Evolutionary conservation across 257 asterid genomes (phyloP), one percentile per base, ranked within the genome.

Genomic region (Rehmannia glutinosa): DNA sequence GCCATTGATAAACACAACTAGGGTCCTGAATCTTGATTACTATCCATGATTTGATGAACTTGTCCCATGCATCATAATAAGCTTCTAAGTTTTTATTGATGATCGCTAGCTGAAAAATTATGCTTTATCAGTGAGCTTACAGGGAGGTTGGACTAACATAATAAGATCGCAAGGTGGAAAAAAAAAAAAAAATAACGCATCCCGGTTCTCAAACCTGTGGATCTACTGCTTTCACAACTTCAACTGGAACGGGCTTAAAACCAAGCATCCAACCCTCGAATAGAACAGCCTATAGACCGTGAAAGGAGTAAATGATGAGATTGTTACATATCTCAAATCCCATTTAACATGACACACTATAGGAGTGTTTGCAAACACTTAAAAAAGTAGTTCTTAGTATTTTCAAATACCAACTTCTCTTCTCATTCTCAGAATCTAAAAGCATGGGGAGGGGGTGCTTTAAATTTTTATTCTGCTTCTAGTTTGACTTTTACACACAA

Each of bases 231-330:
- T 86, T 87, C 76, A 94, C 95, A 21, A 67, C 85, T 68, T 80
- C 87, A 43, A 46, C 62, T n/a, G 95, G 90, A 57, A 94, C 76
- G 8, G 98, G 97, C 80, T 85, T 94, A 71, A 94, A 94, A 65
- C 97, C 99, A 68, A 94, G 99, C 99, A 94, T 94, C 99, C 99
- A 94, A 63, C 97, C 99, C 82, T 94, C 99, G 41, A 94, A 94
- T 62, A 94, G 76, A 62, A 94, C 74, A 43, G 86, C 99, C 99
- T 94, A 81, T 58, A 12, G 16, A 79, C 16, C 71, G 54, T 21
- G 57, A 66, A 20, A 61, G 59, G 21, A 62, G 60, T 39, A 57
- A 62, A 64, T 36, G 8, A 41, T 11, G 43, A 65, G 52, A 41
- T 16, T 24, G 49, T 36, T 64, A 43, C 30, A 2, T 16, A 35